Evolutionary conservation across 164 flowering plant species (phyloP).

Genomic region (Vitis rotundifolia): DNA sequence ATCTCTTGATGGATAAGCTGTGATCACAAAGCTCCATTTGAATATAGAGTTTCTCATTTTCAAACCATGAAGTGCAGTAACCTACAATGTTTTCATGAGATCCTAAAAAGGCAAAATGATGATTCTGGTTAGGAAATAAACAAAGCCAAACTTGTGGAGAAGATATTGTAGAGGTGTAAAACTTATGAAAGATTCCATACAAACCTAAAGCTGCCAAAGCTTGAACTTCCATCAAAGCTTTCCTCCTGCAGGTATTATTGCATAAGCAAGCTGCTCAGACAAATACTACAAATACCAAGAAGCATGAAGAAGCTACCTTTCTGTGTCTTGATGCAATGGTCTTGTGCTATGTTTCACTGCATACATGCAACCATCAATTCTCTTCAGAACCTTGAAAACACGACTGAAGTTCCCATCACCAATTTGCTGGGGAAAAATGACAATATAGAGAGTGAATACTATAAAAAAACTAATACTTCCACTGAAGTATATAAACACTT

Average conservation of each 20-base stretch:
- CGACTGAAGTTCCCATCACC: slow-evolving; percentile 89
- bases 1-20: slow-evolving; percentile 54
- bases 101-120: slow-evolving; percentile 35
- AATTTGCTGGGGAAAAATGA: slow-evolving; percentile 58
- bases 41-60: slow-evolving; percentile 87
- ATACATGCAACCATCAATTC: slow-evolving; percentile 95
- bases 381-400: slow-evolving; percentile 83
- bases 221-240: slow-evolving; percentile 98
- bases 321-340: slow-evolving; percentile 68
- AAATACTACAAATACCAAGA: slow-evolving; percentile 4
- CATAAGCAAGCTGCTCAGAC: slow-evolving; percentile 16
- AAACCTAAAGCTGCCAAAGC: slow-evolving; percentile 91
- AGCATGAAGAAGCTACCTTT: slow-evolving; percentile 51
- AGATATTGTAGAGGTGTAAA: not conserved
- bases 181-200: not conserved
- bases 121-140: not conserved
- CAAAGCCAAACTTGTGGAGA: not conserved
- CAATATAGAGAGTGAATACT: not conserved
- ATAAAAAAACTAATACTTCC: not conserved
- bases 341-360: slow-evolving; percentile 84
- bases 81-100: slow-evolving; percentile 80
- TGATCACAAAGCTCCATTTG: slow-evolving; percentile 94
- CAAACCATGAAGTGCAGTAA: slow-evolving; percentile 92
- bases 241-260: slow-evolving; percentile 52
- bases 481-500: not conserved